phyloP scores from a whole-genome alignment of 192 early-diverging fungal species.

The Geranomyces variabilis region DNA sequence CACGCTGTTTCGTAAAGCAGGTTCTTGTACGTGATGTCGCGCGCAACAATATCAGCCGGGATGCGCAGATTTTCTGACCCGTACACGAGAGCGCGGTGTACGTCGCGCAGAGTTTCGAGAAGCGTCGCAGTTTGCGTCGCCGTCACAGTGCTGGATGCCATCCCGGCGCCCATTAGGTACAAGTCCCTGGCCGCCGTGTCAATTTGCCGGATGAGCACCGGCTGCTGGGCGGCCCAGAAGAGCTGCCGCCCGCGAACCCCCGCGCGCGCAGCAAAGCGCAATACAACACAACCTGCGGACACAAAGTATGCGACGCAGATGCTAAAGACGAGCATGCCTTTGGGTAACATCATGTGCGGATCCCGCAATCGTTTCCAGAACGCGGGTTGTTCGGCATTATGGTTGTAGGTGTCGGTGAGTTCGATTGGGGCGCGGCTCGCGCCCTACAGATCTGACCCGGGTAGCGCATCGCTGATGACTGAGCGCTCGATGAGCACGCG shows the following conservation, averaged over 20 bases:
- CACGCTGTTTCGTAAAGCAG: slow-evolving; percentile 40
- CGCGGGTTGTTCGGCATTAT: background rate
- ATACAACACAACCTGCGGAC: slow-evolving; percentile 17
- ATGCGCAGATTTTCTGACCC: slow-evolving; percentile 15
- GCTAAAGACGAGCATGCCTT: slow-evolving; percentile 28
- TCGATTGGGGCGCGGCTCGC: background rate
- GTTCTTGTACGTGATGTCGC: background rate
- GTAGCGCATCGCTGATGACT: background rate
- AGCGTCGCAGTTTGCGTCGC: background rate
- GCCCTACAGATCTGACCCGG: no score
- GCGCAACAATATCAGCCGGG: slow-evolving; percentile 2
- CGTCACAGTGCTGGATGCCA: background rate
- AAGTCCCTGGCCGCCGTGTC: background rate
- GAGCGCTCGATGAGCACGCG: background rate
- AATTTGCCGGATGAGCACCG: slow-evolving; percentile 22
- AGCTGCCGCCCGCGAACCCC: background rate
- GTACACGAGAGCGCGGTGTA: slow-evolving; percentile 22
- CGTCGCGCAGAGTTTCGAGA: background rate
- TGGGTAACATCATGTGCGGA: slow-evolving; percentile 31
- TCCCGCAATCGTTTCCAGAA: slow-evolving; percentile 17
- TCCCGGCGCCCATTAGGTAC: background rate
- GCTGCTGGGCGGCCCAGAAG: slow-evolving; percentile 40
- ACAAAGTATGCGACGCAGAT: slow-evolving; percentile 41
- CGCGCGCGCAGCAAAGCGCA: background rate
- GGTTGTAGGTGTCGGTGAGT: no score